Base-by-base conservation (phyloP, 2,329 filamentous ascomycete species). In the Colletotrichum sp. region DNA sequence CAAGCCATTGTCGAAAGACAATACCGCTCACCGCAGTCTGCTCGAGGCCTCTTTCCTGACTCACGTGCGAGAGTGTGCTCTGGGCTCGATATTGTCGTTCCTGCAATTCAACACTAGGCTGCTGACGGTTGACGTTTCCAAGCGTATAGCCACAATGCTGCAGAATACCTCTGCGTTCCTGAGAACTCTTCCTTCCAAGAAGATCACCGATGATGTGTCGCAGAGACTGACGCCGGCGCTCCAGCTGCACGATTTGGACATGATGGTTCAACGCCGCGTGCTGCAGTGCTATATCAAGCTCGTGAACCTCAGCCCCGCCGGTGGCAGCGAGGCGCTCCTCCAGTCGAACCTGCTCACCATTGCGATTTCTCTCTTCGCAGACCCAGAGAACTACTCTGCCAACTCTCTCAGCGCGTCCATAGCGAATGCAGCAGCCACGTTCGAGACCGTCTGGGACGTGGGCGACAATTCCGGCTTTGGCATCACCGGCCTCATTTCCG, bases 381-480 rank as follows among this genome's bases (percentile, higher is more conserved):
- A 99, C 80, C 96, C 96, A 0, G 95, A 98, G 74, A 95, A 95
- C 80, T 98, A 98, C 82, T 92, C 93, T 0, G 93, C 95, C 18
- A 96, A 92, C 80, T 96, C 96, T 3, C 84, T 99, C 64, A 98
- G 96, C 81, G 94, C 95, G 16, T 95, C 96, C 0, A 98, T 99
- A 80, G 96, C 96, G 21, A 97, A 94, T 79, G 95, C 96, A 18
- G 95, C 96, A 2, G 95, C 95, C 7, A 94, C 93, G 4, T 98
- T 99, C 81, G 97, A 99, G 80, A 96, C 93, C 1, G 92, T 99
- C 52, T 99, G 97, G 97, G 96, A 99, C 77, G 92, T 98, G 8
- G 94, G 93, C 10, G 97, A 99, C 83, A 99, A 99, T 81, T 96
- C 93, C 80, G 96, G 96, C 1, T 99, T 98, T 83, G 97, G 98